Evolutionary conservation across 2,329 filamentous ascomycete genomes (phyloP).

Genomic region (Neonectria punicea): DNA sequence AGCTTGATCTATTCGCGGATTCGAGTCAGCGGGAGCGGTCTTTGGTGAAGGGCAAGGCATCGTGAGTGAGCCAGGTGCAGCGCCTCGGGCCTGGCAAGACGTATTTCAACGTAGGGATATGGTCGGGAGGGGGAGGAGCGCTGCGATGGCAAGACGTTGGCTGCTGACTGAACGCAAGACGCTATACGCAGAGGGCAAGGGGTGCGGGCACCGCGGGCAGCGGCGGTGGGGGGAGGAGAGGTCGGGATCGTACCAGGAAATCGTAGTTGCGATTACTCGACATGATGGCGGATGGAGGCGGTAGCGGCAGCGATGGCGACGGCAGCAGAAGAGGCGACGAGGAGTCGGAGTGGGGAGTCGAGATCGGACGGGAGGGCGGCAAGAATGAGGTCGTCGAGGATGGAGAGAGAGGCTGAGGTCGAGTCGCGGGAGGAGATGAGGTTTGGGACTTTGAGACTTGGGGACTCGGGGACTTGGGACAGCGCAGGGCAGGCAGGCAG

Average conservation of each 20-base stretch:
- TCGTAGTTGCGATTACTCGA: slow-evolving; percentile 99
- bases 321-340: slow-evolving; percentile 23
- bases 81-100: slow-evolving; percentile 3
- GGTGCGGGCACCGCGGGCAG: slow-evolving; percentile 29
- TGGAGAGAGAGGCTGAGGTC: slow-evolving; percentile 4
- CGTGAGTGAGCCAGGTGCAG: neutral
- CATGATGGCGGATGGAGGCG: slow-evolving; percentile 67
- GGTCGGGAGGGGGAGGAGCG: neutral
- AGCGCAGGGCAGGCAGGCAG: neutral
- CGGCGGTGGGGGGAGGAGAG: slow-evolving; percentile 34
- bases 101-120: neutral
- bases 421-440: slow-evolving; percentile 18
- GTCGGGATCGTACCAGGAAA: slow-evolving; percentile 79
- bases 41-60: neutral
- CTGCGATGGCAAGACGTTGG: slow-evolving; percentile 7
- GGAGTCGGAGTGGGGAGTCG: slow-evolving; percentile 21
- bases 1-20: slow-evolving; percentile 81
- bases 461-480: slow-evolving; percentile 6
- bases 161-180: slow-evolving; percentile 5
- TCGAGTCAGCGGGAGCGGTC: slow-evolving; percentile 23
- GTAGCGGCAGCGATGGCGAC: slow-evolving; percentile 22
- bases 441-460: slow-evolving; percentile 10
- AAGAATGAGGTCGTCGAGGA: slow-evolving; percentile 15
- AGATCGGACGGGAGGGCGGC: slow-evolving; percentile 18
- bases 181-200: slow-evolving; percentile 22